Evolutionary conservation across 176 grass and related monocot genomes (phyloP).

Genomic region (Eragrostis nindensis): DNA sequence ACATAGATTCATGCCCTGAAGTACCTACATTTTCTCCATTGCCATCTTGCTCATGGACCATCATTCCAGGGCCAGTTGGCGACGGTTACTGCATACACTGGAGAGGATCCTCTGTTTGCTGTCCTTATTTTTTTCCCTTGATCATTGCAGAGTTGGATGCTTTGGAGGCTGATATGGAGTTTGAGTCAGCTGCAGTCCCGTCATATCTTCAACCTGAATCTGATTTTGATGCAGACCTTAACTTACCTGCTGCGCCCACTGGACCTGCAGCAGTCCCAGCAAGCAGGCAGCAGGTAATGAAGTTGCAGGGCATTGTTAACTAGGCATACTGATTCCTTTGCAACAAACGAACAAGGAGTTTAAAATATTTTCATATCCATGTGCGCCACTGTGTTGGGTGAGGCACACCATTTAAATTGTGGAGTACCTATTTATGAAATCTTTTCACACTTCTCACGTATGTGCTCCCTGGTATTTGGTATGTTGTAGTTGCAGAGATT

Average conservation of each 20-base stretch:
- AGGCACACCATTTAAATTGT: background rate
- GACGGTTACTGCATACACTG: background rate
- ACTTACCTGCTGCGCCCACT: slow-evolving; percentile 72
- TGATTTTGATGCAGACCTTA: slow-evolving; percentile 69
- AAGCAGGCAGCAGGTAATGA: slow-evolving; percentile 49
- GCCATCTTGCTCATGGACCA: background rate
- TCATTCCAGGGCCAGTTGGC: background rate
- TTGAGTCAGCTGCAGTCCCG: slow-evolving; percentile 73
- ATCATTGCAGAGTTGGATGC: slow-evolving; percentile 79
- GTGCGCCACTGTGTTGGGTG: background rate
- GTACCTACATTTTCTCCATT: background rate
- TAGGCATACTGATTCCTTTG: background rate
- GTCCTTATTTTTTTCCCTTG: background rate
- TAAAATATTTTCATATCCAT: background rate
- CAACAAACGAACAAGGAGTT: background rate
- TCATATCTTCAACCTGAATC: slow-evolving; percentile 92
- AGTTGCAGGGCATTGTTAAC: background rate
- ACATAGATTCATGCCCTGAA: background rate
- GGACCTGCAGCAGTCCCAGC: slow-evolving; percentile 52
- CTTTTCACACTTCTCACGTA: background rate
- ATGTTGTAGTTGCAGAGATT: background rate
- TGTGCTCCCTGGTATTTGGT: background rate
- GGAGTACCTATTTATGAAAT: background rate
- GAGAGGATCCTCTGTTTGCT: background rate
- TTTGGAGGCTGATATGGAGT: slow-evolving; percentile 91